Base-by-base conservation (phyloP, 2,329 filamentous ascomycete species). In the Penicillium paneum region DNA sequence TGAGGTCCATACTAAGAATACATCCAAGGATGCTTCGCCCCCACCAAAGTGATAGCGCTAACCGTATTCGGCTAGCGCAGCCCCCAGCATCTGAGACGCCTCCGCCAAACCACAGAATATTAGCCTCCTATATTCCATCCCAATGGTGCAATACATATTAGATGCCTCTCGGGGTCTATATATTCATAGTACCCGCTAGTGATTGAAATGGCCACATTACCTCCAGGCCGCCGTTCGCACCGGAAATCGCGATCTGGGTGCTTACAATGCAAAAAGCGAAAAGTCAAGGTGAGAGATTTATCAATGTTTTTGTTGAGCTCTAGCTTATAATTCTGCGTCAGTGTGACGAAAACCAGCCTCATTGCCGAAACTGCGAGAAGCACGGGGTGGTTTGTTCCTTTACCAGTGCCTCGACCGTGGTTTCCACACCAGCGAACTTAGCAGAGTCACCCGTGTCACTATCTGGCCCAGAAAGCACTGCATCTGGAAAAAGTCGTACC, bases 331-430 rank as follows among this genome's bases (percentile, higher is more conserved):
- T 40, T 36, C 12, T 28, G 10, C 45, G n/a, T 10, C 24, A 67
- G 67, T 70, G 67, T 36, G 67, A 67, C 29, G 66, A 70, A 48
- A 55, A 45, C 24, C 64, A 60, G 42, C 67, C 67, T 11, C 42
- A 24, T 17, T 69, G 67, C 39, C 40, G 45, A 8, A 68, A 70
- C 17, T 68, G 65, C 41, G 57, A 46, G 34, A 59, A 56, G 21
- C 62, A 68, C 52, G 64, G 53, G 8, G 55, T 64, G 0, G 31
- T 38, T 15, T 69, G 66, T 43, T 57, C 47, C n/a, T 67, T 63
- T 44, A 39, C 49, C 13, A 19, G 34, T 3, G 11, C 34, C 12
- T 17, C 38, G 24, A 19, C 49, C 11, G 28, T 17, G 13, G 31
- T 21, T 12, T 42, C 29, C 2, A 26, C 24, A 0, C 28, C 28